phyloP scores from a whole-genome alignment of 441 rosid species.

The Pelargonium australe region DNA sequence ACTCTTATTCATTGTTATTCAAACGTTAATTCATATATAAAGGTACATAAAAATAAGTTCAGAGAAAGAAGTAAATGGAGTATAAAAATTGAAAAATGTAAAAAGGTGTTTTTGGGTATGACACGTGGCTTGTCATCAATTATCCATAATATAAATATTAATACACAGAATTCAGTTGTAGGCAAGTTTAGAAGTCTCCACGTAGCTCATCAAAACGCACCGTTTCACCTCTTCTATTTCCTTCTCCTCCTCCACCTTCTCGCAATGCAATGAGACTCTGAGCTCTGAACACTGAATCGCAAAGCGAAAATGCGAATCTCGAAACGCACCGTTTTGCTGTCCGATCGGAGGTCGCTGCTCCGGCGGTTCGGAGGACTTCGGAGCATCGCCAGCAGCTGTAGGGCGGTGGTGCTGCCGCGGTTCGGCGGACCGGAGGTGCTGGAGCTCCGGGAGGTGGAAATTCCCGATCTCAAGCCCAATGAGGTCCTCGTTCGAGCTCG shows the following conservation, averaged over 20 bases:
- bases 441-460: conserved; percentile 66
- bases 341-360: conserved; percentile 1
- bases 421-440: conserved; percentile 93
- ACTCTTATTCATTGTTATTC: too few species aligned
- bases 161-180: too few species aligned
- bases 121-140: too few species aligned
- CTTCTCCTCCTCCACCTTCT: neutral
- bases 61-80: too few species aligned
- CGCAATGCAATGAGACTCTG: neutral
- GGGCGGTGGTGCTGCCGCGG: conserved; percentile 79
- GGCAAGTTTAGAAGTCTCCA: neutral
- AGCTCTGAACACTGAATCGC: conserved; percentile 1
- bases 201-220: conserved; percentile 2
- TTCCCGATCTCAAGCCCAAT: conserved; percentile 66
- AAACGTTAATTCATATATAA: too few species aligned
- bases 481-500: conserved; percentile 81
- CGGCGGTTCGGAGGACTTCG: conserved; percentile 19
- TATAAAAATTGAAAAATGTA: too few species aligned
- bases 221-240: neutral
- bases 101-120: too few species aligned
- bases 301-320: neutral
- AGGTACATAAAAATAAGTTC: too few species aligned
- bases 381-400: conserved; percentile 49
- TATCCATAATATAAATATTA: too few species aligned
- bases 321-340: neutral